Evolutionary conservation across 805 yeast species (phyloP).

Genomic region (Yarrowia osloensis): DNA sequence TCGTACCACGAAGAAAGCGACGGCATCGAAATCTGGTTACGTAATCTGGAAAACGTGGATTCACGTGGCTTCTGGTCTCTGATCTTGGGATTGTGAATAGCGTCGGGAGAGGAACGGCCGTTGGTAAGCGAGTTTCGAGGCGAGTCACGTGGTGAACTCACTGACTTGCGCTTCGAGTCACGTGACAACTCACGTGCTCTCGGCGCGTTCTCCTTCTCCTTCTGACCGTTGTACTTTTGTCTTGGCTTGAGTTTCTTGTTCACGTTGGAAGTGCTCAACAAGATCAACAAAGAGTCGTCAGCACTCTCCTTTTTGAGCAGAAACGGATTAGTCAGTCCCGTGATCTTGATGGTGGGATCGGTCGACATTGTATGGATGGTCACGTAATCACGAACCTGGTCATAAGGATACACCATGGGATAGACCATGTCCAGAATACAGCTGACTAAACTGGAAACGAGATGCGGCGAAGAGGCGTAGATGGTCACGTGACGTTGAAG

Average conservation of each 20-base stretch:
- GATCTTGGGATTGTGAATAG: background rate
- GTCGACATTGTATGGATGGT: slow-evolving; percentile 36
- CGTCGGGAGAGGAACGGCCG: background rate
- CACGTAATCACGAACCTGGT: slow-evolving; percentile 36
- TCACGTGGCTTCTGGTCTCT: background rate
- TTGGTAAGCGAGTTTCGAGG: background rate
- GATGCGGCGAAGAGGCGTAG: slow-evolving; percentile 35
- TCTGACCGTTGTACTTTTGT: background rate
- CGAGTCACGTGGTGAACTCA: background rate
- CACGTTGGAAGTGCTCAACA: background rate
- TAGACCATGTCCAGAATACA: slow-evolving; percentile 34
- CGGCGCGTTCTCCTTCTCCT: background rate
- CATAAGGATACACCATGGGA: slow-evolving; percentile 34
- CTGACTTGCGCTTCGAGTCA: background rate
- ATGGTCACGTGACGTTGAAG: slow-evolving; percentile 34
- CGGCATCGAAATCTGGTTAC: slow-evolving; percentile 27
- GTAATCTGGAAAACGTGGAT: slow-evolving; percentile 10
- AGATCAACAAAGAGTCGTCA: background rate
- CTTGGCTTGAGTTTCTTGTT: slow-evolving; percentile 2
- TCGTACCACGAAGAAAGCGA: slow-evolving; percentile 18
- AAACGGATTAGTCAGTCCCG: slow-evolving; percentile 37
- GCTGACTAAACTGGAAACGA: slow-evolving; percentile 36
- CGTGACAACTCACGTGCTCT: background rate
- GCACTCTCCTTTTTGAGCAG: slow-evolving; percentile 25
- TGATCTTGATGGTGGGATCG: background rate